Base-by-base conservation (phyloP, 2,329 filamentous ascomycete genomes). In the Decorospora gaudefroyi region DNA sequence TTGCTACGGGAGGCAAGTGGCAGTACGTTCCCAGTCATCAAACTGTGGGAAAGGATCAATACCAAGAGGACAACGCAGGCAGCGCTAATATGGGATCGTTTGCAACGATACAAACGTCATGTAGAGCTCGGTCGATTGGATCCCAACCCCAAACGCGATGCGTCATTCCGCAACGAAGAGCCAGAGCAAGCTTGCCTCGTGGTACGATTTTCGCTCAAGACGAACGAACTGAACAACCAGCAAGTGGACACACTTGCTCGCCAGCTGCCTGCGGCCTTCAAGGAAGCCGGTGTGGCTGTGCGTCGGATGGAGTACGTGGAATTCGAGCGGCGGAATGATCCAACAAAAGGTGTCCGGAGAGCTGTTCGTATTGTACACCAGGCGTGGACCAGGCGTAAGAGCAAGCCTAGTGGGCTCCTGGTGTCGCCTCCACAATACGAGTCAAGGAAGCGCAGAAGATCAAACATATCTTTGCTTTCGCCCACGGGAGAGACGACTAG, bases 301-400 rank as follows among this genome's bases (percentile, higher is more conserved):
- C 54, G 52, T 4, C 40, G 46, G 8, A 58, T 63, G n/a, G 52
- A 62, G 8, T 63, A 56, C 57, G 23, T 58, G 1, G 52, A 42
- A 26, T 46, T 59, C 43, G 46, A 29, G 27, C 27, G 13, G 13
- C 27, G 27, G 13, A 9, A 29, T 29, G 27, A 29, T 29, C 27
- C 27, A 13, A 13, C 13, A 13, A 12, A 29, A 15, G 13, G 8
- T 29, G 23, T 35, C 11, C 32, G 32, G 8, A 23, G 15, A 10
- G 32, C 13, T 0, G 32, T 23, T 22, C 9, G 13, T 6, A 7
- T 23, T 13, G 32, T 35, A 15, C 25, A 26, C 11, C 11, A 26
- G 12, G 12, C 11, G 11, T 11, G 11, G 11, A 11, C 25, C 25
- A 26, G 25, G 11, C 11, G 12, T 12, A 26, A 26, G 25, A 26